A percentile compares a stretch with the other conserved stretches of the same genome.
phyloP scores from a whole-genome alignment of 768 basidiomycete genomes.

The Obba rivulosa region DNA sequence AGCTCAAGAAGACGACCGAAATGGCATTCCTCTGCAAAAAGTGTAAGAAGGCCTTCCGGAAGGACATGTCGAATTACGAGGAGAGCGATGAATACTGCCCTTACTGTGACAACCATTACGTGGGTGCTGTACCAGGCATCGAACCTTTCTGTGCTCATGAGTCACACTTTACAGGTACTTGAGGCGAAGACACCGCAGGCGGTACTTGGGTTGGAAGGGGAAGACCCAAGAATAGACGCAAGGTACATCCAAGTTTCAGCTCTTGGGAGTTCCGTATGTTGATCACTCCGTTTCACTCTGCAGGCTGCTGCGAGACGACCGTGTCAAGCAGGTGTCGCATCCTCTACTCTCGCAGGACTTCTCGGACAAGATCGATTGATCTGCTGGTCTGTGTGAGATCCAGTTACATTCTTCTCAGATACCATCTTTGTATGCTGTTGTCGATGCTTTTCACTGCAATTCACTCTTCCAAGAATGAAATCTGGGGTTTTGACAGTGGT shows the following conservation, averaged over 20 bases:
- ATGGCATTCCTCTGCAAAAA: conserved; percentile 85
- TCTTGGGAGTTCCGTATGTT: conserved; percentile 2
- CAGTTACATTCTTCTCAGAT: too few species aligned
- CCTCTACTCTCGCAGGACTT: conserved; percentile 46
- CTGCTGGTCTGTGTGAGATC: too few species aligned
- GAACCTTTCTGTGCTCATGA: neutral
- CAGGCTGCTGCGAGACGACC: conserved; percentile 90
- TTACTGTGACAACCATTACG: conserved; percentile 97
- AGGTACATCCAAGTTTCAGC: conserved; percentile 57
- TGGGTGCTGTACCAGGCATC: conserved; percentile 34
- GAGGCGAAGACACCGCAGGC: conserved; percentile 90
- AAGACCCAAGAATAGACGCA: conserved; percentile 83
- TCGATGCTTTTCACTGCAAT: too few species aligned
- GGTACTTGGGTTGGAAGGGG: conserved; percentile 81
- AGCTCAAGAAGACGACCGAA: conserved; percentile 69
- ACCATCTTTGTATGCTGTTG: too few species aligned
- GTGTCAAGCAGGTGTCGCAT: conserved; percentile 48
- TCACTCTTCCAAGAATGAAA: too few species aligned
- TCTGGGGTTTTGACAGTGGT: too few species aligned
- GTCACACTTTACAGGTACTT: conserved; percentile 54
- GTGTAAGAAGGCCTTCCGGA: conserved; percentile 93
- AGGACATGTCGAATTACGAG: conserved; percentile 88
- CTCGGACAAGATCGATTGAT: conserved; percentile 38
- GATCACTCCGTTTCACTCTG: neutral
- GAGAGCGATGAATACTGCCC: conserved; percentile 99